Conservation (phyloP, 495 filamentous ascomycete species). For the Xylaria grammica region DNA sequence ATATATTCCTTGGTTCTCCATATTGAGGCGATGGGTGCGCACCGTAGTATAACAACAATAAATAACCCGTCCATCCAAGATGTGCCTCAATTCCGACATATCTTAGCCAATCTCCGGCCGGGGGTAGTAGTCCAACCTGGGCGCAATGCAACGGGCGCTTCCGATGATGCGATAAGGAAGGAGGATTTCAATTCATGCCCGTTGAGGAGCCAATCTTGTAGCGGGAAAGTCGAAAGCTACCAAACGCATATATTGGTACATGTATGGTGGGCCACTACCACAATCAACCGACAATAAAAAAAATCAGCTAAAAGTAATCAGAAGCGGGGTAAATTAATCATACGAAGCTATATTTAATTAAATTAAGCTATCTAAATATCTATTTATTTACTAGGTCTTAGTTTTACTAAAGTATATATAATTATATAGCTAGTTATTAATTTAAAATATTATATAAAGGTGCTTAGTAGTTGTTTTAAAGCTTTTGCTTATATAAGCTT, state of each 20-base stretch:
- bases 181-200: constrained; percentile 1
- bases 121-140: constrained; percentile 9
- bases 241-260: neutral
- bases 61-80: constrained; percentile 12
- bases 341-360: too few species aligned
- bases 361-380: too few species aligned
- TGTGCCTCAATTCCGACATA: constrained; percentile 18
- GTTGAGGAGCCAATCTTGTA: constrained; percentile 13
- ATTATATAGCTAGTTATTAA: too few species aligned
- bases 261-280: too few species aligned
- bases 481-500: too few species aligned
- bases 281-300: too few species aligned
- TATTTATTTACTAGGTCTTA: too few species aligned
- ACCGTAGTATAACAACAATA: constrained; percentile 7
- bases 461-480: too few species aligned
- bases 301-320: too few species aligned
- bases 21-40: constrained; percentile 4
- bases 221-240: neutral
- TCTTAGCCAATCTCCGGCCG: constrained; percentile 16
- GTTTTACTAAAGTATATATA: too few species aligned
- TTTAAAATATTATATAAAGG: too few species aligned
- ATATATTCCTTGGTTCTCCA: constrained; percentile 19
- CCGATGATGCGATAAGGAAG: constrained; percentile 22
- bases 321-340: too few species aligned
- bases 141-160: constrained; percentile 17